Evolutionary conservation across 2,329 filamentous ascomycete genomes (phyloP), one percentile per base, ranked within the genome.

Genomic region (Nemania diffusa): DNA sequence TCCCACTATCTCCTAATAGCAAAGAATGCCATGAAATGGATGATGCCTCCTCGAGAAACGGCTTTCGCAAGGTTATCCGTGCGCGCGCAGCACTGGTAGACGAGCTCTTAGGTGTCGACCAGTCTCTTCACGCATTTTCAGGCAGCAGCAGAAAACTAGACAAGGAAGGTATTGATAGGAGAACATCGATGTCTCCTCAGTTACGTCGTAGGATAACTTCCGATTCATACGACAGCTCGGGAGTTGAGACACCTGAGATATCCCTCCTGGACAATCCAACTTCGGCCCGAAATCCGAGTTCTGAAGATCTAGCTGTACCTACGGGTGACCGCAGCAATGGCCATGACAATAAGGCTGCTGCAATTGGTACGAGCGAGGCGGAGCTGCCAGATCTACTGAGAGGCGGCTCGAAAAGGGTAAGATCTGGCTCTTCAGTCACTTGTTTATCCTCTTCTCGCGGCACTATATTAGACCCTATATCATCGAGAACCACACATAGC

Each of bases 331-430:
- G 44, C 27, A 7, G 57, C 59, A 34, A 48, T 44, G n/a, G 56
- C 37, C 24, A 62, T 61, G 37, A 40, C 9, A 71, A 67, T 42
- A 74, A 73, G 66, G 72, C 71, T 13, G 75, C 75, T 15, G 68
- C 73, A 11, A 65, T 75, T 13, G 77, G 75, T 0, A 75, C 77
- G 7, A 76, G 79, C 61, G 79, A 81, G 59, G 73, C 76, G 13
- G 77, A 79, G 69, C 80, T 85, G 48, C 78, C 79, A 13, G 81
- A 84, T 60, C 77, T 79, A 52, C 62, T 80, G 50, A 73, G 73
- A 46, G 71, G 71, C 48, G 76, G 78, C 11, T 65, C 79, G 27
- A 73, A 78, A 66, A 74, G 73, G 62, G 78, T 71, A 61, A 69
- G 73, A 53, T 24, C 17, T 32, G 15, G 3, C 17, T n/a, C 8